Evolutionary conservation across 1,284 basidiomycete species (phyloP), one percentile per base, ranked within the genome.

Genomic region (Afroboletus lepidellus): DNA sequence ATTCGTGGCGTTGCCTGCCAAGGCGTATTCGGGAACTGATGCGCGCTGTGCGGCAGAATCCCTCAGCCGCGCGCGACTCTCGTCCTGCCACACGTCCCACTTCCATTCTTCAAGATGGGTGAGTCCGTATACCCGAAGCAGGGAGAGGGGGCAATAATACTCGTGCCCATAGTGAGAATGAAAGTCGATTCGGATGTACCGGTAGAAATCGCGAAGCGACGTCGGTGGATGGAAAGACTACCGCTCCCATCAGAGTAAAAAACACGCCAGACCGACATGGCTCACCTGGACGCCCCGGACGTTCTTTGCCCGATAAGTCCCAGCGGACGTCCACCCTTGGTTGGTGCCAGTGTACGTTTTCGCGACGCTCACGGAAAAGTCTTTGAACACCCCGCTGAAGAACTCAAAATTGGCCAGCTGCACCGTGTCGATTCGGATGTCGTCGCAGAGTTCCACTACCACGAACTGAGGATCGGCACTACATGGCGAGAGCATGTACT

Each of bases 351-450:
- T 75, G 60, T 84, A 82, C 46, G 81, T 88, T 68, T 90, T 89
- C 6, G 91, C 85, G 2, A 93, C 92, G 62, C 89, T 91, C 39
- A 99, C 87, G 3, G 80, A 80, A 58, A 99, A 90, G 48, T 94
- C 90, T 69, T 92, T 91, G 74, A 99, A 97, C 46, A 98, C 91
- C 11, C 95, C 94, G 61, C 91, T 94, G 74, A 98, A 99, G 75
- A 98, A 98, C 73, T 99, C 96, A 70, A 92, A 97, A 65, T 98
- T 97, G 48, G 94, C 95, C 7, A 99, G 75, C 66, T 98, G 94
- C 46, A 99, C 83, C 0, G 94, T 96, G 69, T 99, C 95, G 63
- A 98, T 93, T 34, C 90, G 78, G 60, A 99, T 94, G 69, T 98
- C 96, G 61, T 98, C 95, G 73, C 97, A 99, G 7, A 98, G 83